Evolutionary conservation across 2,329 filamentous ascomycete species (phyloP), one percentile per base, ranked within the genome.

Genomic region (Microsporum audouinii): DNA sequence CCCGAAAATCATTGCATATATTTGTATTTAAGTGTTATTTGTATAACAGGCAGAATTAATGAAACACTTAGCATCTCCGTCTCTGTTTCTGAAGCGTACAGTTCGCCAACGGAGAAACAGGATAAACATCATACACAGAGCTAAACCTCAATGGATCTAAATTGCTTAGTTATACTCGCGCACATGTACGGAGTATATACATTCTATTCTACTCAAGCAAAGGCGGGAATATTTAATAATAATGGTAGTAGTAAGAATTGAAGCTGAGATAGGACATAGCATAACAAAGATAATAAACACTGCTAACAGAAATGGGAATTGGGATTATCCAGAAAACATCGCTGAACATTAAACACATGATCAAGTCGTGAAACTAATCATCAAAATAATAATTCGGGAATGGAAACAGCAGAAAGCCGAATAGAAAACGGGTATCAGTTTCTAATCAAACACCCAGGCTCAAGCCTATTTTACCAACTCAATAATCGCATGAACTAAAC

Each of bases 1-100:
- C 68, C 67, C 2, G 63, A 64, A 17, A 66, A 65, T 65, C 67
- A 39, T 41, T 45, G 56, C 39, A 23, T 33, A n/a, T 59, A 59
- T 27, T 23, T 47, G 2, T 36, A 10, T 36, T 36, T 36, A 36
- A 36, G 10, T 5, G 2, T 36, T 36, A 36, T 10, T 36, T 36
- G 34, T 36, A 36, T 10, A 36, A 36, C 10, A 36, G 10, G 34
- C 34, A 36, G 10, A 36, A 10, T 5, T 36, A 5, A 36, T 1
- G 5, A 5, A 10, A 36, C 5, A 36, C 2, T 36, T 10, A 36
- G 34, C 34, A 36, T 23, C 17, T 23, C 17, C 17, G 17, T 23
- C 17, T 23, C 17, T 23, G 17, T 23, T 23, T 23, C 17, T 23
- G 17, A 23, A 23, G 17, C 17, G 17, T 23, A 23, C 17, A 23